These are phyloP conservation scores for Trametes cubensis DNA, from an alignment of 768 basidiomycete species.

Conservation along the genomic window DNA sequence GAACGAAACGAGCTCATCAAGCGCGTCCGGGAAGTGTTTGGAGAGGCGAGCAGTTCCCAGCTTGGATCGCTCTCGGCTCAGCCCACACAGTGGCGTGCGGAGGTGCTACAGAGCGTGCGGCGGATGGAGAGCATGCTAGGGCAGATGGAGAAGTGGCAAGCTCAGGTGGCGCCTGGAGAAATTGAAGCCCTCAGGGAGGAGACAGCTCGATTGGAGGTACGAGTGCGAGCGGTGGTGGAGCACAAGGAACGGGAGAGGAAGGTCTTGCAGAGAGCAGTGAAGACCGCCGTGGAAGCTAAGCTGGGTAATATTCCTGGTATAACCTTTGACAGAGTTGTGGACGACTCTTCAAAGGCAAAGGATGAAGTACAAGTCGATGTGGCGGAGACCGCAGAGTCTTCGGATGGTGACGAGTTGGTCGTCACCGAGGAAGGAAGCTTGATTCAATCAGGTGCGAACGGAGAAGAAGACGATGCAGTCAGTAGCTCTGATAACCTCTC, in stretches of 20 bases:
- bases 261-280: neutral
- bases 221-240: conserved; percentile 19
- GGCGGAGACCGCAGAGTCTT: conserved; percentile 7
- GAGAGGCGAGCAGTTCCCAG: conserved; percentile 6
- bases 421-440: neutral
- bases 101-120: conserved; percentile 21
- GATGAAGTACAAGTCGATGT: conserved; percentile 6
- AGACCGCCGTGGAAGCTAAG: neutral
- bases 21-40: conserved; percentile 15
- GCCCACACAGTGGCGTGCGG: conserved; percentile 20
- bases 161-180: conserved; percentile 16
- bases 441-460: conserved; percentile 6
- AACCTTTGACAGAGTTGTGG: neutral
- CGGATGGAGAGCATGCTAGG: conserved; percentile 24
- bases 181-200: conserved; percentile 19
- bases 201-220: conserved; percentile 19
- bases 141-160: conserved; percentile 21
- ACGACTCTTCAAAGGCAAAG: neutral
- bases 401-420: conserved; percentile 1
- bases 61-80: neutral
- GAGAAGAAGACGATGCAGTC: neutral
- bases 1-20: conserved; percentile 6
- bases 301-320: neutral
- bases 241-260: conserved; percentile 11
- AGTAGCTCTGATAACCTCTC: conserved; percentile 13